Evolutionary conservation across 148 eudicot genomes (phyloP).

Genomic region (Polygonum aviculare): DNA sequence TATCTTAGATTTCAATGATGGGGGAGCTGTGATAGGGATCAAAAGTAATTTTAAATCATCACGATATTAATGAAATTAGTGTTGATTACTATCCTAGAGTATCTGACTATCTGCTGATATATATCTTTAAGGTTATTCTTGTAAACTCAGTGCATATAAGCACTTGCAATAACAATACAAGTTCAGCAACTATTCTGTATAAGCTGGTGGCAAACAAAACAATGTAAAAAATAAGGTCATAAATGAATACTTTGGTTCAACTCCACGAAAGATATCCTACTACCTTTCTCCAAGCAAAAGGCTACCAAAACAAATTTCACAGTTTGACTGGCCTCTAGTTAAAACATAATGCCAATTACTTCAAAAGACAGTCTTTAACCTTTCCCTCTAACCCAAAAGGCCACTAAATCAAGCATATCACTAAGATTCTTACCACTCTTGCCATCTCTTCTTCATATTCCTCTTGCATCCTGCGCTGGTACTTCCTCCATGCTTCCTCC

Average conservation of each 20-base stretch:
- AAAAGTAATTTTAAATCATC: too few relatives aligned
- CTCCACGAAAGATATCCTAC: not conserved
- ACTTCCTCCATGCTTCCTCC: conserved; percentile 84
- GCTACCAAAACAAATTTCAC: not conserved
- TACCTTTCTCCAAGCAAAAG: not conserved
- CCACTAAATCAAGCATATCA: not conserved
- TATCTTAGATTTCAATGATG: too few relatives aligned
- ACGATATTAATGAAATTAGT: too few relatives aligned
- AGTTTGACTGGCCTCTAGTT: not conserved
- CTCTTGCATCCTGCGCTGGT: conserved; percentile 82
- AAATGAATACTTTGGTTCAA: not conserved
- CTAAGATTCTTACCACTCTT: conserved; percentile 63
- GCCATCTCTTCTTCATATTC: conserved; percentile 96
- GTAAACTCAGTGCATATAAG: too few relatives aligned
- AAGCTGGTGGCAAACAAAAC: not conserved
- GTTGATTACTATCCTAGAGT: too few relatives aligned
- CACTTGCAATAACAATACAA: too few relatives aligned
- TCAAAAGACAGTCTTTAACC: not conserved
- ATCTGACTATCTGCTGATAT: too few relatives aligned
- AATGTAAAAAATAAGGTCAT: not conserved
- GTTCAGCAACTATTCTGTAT: too few relatives aligned
- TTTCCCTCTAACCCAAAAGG: not conserved
- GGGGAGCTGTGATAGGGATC: too few relatives aligned
- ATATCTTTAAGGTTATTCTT: too few relatives aligned
- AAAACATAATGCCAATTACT: not conserved